Evolutionary conservation across 257 asterid genomes (phyloP), one percentile per base, ranked within the genome.

Genomic region (Nicotiana sylvestris): DNA sequence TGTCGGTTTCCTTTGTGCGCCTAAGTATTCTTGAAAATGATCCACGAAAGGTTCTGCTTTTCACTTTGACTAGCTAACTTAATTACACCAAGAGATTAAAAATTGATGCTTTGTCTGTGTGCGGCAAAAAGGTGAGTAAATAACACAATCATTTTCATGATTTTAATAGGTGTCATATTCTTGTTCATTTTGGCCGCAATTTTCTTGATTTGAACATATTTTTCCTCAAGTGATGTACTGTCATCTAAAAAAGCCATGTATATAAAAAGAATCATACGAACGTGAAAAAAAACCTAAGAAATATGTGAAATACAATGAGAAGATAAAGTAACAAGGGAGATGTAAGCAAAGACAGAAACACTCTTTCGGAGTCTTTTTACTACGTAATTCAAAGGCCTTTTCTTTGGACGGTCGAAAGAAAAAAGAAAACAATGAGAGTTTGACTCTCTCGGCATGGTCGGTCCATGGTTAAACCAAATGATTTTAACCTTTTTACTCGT

Each of bases 351-450:
- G 18, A 11, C 6, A 21, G 0, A 64, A 11, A 27, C 8, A 17
- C 65, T 6, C 65, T 58, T 17, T 58, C 29, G 29, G 9, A 58
- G 10, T 18, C 64, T 0, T 27, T 64, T 29, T 18, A n/a, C 18
- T n/a, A 46, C 33, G 6, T n/a, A 69, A n/a, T 39, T 70, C 17
- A 17, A 35, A 39, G 7, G 0, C 16, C 4, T 74, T 46, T 74
- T 74, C 80, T 27, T 49, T 49, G 80, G 62, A 49, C 80, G 80
- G 80, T 55, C 27, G 80, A 49, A 9, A 25, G 79, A 27, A 74
- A 25, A 49, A n/a, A 39, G 74, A 66, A 69, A 69, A 39, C 18
- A 10, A 39, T 10, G 33, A 74, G 21, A 49, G 16, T 74, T 43
- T 49, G 80, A 74, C 62, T 27, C 80, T 74, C 53, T 74, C 2